Percentiles rank a stretch among this genome's conserved stretches.
Evolutionary conservation across 129 eudicot species (phyloP).

Genomic region (Daucus carota): DNA sequence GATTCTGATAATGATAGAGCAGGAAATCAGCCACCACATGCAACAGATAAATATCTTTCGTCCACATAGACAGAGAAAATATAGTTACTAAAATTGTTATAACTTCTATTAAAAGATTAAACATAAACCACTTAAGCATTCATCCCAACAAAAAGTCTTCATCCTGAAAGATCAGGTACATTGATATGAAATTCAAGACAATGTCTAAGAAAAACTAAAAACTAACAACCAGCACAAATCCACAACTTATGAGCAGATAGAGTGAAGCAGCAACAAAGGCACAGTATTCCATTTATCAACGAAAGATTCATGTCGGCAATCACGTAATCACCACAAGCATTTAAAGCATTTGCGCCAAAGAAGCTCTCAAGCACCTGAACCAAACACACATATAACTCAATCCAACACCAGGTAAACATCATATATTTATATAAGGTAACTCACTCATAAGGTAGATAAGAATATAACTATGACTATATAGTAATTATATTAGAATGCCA

Average conservation of each 20-base stretch:
- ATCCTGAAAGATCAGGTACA: slow-evolving; percentile 15
- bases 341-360: slow-evolving; percentile 82
- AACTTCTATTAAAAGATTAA: slow-evolving; percentile 13
- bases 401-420: slow-evolving; percentile 21
- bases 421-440: neutral
- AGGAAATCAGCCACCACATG: neutral
- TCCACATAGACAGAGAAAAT: neutral
- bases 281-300: slow-evolving; percentile 85
- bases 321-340: slow-evolving; percentile 88
- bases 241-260: slow-evolving; percentile 59
- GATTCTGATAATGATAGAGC: neutral
- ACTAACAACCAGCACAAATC: slow-evolving; percentile 31
- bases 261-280: slow-evolving; percentile 79
- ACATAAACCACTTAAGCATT: slow-evolving; percentile 3
- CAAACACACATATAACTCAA: slow-evolving; percentile 50
- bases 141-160: slow-evolving; percentile 13
- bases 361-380: slow-evolving; percentile 96
- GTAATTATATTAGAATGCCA: neutral
- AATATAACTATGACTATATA: neutral
- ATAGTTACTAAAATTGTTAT: neutral
- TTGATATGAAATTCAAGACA: slow-evolving; percentile 19
- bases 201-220: slow-evolving; percentile 22
- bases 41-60: neutral
- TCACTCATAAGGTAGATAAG: neutral
- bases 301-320: slow-evolving; percentile 65